Base-by-base conservation (phyloP, 495 filamentous ascomycete species). In the Chaetomium fimeti region DNA sequence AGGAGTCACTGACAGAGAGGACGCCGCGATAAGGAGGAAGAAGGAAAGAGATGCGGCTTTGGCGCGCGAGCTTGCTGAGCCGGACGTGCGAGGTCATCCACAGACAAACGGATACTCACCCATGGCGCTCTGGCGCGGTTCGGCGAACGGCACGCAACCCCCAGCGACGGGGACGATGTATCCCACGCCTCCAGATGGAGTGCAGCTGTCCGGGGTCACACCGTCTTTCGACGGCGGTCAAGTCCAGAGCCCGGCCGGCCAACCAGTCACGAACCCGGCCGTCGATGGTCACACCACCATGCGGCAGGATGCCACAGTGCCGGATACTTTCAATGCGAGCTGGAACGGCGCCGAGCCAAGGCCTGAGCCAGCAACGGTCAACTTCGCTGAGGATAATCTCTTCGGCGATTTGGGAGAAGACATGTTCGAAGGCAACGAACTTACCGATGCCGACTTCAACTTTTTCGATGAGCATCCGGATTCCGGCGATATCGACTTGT, bases 371-470 rank as follows among this genome's bases (percentile, higher is more conserved):
- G 57, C 76, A 66, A 61, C 71, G 28, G 57, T 62, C 13, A 66
- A 69, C 18, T 79, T 81, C 36, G 40, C 70, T 13, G 79, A 82
- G 29, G 86, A 89, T 36, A 87, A 90, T 66, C 76, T 91, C 2
- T 91, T 89, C 68, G 88, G 84, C 11, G 89, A 91, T 57, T 79
- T 89, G 36, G 85, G 85, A 45, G 88, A 85, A 32, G 88, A 89
- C 72, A 84, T 93, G 62, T 97, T 95, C 74, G 91, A 86, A 24
- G 82, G 87, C 24, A 88, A 86, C 67, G 90, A 88, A n/a, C 85
- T 96, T 22, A 93, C 91, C 2, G 92, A 97, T 63, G 88, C 87
- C 3, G 92, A 97, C 71, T 96, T 96, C 75, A 93, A 85, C 74
- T 96, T 95, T 71, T 96, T 97, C 62, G 91, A 96, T 43, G 76